Evolutionary conservation across 1,284 basidiomycete species (phyloP).

Genomic region (Cryptococcus wingfieldii): DNA sequence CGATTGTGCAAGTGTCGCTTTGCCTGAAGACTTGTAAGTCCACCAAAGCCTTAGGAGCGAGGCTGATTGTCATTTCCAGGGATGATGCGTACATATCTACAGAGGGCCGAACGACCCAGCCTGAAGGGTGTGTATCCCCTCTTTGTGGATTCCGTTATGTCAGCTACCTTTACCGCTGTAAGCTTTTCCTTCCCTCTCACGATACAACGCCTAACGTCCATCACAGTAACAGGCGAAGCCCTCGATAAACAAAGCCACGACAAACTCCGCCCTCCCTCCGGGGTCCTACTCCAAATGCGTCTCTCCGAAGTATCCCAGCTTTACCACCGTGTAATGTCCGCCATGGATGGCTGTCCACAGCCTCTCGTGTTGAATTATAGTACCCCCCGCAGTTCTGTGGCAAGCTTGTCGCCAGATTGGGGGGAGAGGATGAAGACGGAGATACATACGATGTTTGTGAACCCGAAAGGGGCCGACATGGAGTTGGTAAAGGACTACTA

Average conservation of each 20-base stretch:
- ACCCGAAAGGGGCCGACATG: conserved; percentile 19
- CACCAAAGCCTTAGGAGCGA: conserved; percentile 5
- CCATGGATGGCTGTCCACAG: conserved; percentile 43
- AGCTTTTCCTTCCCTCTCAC: conserved; percentile 28
- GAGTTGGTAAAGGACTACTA: conserved; percentile 32
- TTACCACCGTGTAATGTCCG: conserved; percentile 36
- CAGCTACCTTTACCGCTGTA: conserved; percentile 30
- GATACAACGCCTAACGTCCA: conserved; percentile 6
- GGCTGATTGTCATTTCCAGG: conserved; percentile 23
- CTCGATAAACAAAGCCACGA: conserved; percentile 37
- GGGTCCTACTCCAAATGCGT: conserved; percentile 36
- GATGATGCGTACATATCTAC: conserved; percentile 45
- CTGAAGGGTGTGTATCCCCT: conserved; percentile 32
- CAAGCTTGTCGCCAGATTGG: conserved; percentile 23
- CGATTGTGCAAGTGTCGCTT: conserved; percentile 55
- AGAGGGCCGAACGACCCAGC: conserved; percentile 38
- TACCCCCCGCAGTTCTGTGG: conserved; percentile 14
- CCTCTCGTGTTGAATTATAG: conserved; percentile 30
- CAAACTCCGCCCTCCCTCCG: conserved; percentile 32
- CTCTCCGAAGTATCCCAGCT: conserved; percentile 39
- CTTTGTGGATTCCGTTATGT: conserved; percentile 42
- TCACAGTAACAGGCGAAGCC: conserved; percentile 36
- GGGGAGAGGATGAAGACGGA: conserved; percentile 32
- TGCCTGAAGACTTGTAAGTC: conserved; percentile 29
- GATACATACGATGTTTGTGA: conserved; percentile 26